Evolutionary conservation across 176 grass and related monocot species (phyloP).

Genomic region (Cenchrus americanus): DNA sequence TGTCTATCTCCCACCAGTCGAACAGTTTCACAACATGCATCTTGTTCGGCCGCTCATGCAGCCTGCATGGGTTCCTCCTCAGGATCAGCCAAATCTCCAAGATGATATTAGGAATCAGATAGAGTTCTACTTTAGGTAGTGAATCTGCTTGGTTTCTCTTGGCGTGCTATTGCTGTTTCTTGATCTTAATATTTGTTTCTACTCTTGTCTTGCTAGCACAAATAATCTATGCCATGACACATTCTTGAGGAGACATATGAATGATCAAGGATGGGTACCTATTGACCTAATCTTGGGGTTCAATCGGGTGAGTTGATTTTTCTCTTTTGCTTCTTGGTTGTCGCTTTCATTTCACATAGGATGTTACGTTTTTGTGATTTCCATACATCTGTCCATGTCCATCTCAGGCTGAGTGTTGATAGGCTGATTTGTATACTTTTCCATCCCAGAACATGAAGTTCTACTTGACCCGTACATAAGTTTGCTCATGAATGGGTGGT

Average conservation of each 20-base stretch:
- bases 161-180: neutral
- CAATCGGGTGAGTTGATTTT: conserved; percentile 55
- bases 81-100: conserved; percentile 45
- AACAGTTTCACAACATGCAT: conserved; percentile 61
- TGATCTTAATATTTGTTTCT: conserved; percentile 18
- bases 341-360: neutral
- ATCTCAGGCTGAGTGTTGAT: neutral
- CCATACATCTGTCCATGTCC: too few species aligned
- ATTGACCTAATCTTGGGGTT: conserved; percentile 69
- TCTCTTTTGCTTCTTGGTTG: neutral
- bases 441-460: neutral
- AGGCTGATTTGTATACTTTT: conserved; percentile 2
- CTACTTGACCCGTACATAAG: neutral
- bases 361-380: neutral
- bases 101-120: conserved; percentile 60
- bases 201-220: conserved; percentile 50
- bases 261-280: conserved; percentile 83
- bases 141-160: conserved; percentile 21
- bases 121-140: conserved; percentile 91
- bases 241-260: conserved; percentile 62
- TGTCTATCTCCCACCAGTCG: conserved; percentile 51
- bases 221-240: conserved; percentile 77
- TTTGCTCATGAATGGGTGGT: neutral
- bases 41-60: conserved; percentile 48
- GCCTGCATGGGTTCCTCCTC: conserved; percentile 31